Conservation (phyloP, 768 basidiomycete genomes). For the Sutorius australiensis region DNA sequence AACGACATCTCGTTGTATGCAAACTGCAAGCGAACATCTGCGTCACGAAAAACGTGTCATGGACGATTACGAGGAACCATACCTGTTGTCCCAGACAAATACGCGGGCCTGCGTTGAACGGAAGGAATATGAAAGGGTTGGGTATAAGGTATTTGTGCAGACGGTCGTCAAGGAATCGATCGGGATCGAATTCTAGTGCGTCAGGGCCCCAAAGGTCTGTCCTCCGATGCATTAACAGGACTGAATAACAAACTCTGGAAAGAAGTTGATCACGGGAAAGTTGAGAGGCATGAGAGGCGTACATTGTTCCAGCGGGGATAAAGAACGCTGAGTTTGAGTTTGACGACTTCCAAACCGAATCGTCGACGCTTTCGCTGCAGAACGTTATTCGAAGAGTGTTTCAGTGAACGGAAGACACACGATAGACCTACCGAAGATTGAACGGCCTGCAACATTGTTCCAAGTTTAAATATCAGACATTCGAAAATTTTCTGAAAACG, state of each 20-base stretch:
- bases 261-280: not conserved
- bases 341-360: conserved; percentile 25
- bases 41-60: conserved; percentile 3
- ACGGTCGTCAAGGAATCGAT: conserved; percentile 39
- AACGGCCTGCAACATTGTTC: conserved; percentile 25
- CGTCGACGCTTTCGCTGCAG: conserved; percentile 18
- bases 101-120: conserved; percentile 40
- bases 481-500: not conserved
- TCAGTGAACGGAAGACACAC: not conserved
- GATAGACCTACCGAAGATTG: conserved; percentile 27
- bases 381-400: not conserved
- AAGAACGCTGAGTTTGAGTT: conserved; percentile 26
- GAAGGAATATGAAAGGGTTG: conserved; percentile 42
- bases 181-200: conserved; percentile 36
- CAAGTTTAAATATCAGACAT: not conserved
- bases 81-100: conserved; percentile 39
- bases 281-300: not conserved
- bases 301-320: conserved; percentile 24
- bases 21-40: conserved; percentile 22
- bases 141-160: conserved; percentile 33
- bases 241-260: conserved; percentile 25
- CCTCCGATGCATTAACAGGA: conserved; percentile 36
- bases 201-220: conserved; percentile 38
- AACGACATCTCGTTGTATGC: conserved; percentile 34
- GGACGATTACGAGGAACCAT: conserved; percentile 1